These are phyloP conservation scores for Ceratobasidium sp. DNA, from an alignment of 1,284 basidiomycete species.

Conservation along the genomic window DNA sequence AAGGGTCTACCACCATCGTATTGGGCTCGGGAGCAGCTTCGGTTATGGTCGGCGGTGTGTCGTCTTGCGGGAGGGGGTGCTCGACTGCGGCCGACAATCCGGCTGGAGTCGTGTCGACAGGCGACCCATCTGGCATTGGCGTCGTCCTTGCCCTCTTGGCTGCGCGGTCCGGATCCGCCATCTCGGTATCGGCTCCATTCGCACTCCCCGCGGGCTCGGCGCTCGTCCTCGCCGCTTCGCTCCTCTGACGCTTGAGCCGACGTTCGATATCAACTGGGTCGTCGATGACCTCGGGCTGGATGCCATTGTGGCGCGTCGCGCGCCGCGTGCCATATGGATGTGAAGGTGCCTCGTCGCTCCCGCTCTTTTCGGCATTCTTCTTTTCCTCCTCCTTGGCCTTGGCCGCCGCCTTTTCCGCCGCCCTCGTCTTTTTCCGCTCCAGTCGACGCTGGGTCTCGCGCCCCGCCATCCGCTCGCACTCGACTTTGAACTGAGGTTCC, in stretches of 20 bases:
- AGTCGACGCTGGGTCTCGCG: conserved; percentile 75
- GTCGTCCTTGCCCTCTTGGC: conserved; percentile 62
- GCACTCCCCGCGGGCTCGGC: conserved; percentile 46
- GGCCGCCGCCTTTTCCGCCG: conserved; percentile 57
- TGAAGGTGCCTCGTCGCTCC: conserved; percentile 44
- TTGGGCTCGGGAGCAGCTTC: background rate
- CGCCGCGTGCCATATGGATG: conserved; percentile 58
- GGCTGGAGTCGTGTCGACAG: background rate
- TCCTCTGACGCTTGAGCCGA: conserved; percentile 69
- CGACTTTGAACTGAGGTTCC: conserved; percentile 79
- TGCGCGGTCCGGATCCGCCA: conserved; percentile 47
- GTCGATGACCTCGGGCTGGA: conserved; percentile 67
- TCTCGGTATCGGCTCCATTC: conserved; percentile 25
- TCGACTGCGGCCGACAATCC: background rate
- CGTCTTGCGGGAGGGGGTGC: background rate
- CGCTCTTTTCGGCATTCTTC: conserved; percentile 44
- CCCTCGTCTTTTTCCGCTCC: conserved; percentile 61
- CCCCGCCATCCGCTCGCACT: conserved; percentile 88
- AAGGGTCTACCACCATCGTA: conserved; percentile 3
- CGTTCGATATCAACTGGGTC: conserved; percentile 76
- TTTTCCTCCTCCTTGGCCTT: conserved; percentile 47
- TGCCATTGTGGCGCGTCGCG: conserved; percentile 74
- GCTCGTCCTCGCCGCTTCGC: conserved; percentile 59
- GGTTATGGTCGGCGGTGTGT: background rate
- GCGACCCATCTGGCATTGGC: conserved; percentile 46